phyloP scores from a whole-genome alignment of 306 rosid genomes.

The Vigna hirtella region DNA sequence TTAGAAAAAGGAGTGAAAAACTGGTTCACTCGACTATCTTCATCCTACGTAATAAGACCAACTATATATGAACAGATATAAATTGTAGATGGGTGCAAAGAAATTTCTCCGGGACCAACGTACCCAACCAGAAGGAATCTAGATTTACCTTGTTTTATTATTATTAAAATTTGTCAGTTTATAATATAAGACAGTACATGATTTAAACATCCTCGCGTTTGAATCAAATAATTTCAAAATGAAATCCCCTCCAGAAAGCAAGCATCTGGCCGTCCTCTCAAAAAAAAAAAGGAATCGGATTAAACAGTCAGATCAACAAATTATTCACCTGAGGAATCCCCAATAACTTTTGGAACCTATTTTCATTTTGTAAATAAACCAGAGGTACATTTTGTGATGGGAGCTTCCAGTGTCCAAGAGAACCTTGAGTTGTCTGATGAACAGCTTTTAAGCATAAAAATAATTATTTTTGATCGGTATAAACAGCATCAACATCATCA shows the following conservation, averaged over 20 bases:
- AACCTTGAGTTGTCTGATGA: slow-evolving; percentile 42
- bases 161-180: slow-evolving; percentile 8
- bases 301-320: slow-evolving; percentile 39
- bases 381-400: slow-evolving; percentile 26
- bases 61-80: slow-evolving; percentile 28
- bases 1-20: not conserved
- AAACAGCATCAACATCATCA: slow-evolving; percentile 96
- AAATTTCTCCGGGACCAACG: slow-evolving; percentile 10
- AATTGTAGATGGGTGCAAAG: slow-evolving; percentile 33
- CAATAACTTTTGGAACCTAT: slow-evolving; percentile 13
- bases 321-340: slow-evolving; percentile 30
- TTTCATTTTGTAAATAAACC: slow-evolving; percentile 43
- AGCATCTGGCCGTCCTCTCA: slow-evolving; percentile 25
- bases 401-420: slow-evolving; percentile 28
- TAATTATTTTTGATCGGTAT: slow-evolving; percentile 81
- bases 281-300: slow-evolving; percentile 23
- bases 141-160: slow-evolving; percentile 21
- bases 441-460: slow-evolving; percentile 39
- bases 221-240: slow-evolving; percentile 31
- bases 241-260: slow-evolving; percentile 35
- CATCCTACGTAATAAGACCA: slow-evolving; percentile 18
- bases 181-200: slow-evolving; percentile 16
- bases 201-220: slow-evolving; percentile 34
- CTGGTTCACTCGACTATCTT: slow-evolving; percentile 9
- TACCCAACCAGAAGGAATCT: slow-evolving; percentile 32